phyloP scores from a whole-genome alignment of 257 asterid genomes.

The Rubia yunnanensis region DNA sequence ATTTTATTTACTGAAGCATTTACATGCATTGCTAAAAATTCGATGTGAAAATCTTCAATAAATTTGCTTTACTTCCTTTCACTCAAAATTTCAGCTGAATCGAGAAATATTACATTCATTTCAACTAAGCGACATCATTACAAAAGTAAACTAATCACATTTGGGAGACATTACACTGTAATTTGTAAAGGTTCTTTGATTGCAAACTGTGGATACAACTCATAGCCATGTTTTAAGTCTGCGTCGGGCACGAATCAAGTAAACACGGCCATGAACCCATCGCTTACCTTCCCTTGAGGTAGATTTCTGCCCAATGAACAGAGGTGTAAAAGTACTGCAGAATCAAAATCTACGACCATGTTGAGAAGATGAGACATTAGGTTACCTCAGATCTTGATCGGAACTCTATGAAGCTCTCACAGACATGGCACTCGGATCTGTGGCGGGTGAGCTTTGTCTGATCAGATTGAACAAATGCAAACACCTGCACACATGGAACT shows the following conservation, averaged over 20 bases:
- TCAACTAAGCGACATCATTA: background rate
- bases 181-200: too few relatives aligned
- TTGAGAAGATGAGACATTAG: background rate
- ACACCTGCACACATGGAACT: constrained; percentile 49
- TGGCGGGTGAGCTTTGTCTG: constrained; percentile 57
- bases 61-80: background rate
- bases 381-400: constrained; percentile 78
- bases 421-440: constrained; percentile 84
- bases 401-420: constrained; percentile 88
- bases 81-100: background rate
- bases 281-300: constrained; percentile 45
- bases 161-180: background rate
- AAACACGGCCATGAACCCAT: constrained; percentile 98
- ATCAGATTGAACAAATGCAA: constrained; percentile 76
- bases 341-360: background rate
- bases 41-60: constrained; percentile 1
- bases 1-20: constrained; percentile 2
- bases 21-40: constrained; percentile 4
- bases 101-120: background rate
- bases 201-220: constrained; percentile 5
- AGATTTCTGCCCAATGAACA: constrained; percentile 46
- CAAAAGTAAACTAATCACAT: background rate
- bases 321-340: background rate
- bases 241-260: constrained; percentile 52
- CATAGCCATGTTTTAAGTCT: constrained; percentile 48